Evolutionary conservation across 495 filamentous ascomycete genomes (phyloP).

Genomic region (Penicillium flavigenum): DNA sequence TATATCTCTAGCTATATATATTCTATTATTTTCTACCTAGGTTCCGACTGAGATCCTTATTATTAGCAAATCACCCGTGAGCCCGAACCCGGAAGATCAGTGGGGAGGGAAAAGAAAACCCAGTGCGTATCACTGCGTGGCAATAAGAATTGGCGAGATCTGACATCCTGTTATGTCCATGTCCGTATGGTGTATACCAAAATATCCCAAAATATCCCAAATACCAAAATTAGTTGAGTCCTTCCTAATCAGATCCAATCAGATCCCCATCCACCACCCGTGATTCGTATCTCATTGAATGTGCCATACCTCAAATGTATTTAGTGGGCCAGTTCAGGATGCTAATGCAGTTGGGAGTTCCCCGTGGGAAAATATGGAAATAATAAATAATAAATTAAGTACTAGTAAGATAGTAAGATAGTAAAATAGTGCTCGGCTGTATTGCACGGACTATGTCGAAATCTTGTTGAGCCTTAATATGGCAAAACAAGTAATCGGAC

Average conservation of each 20-base stretch:
- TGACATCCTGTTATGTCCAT: constrained; percentile 11
- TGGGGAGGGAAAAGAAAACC: constrained; percentile 26
- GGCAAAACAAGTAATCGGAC: not conserved
- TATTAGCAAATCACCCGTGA: constrained; percentile 18
- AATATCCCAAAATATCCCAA: no score
- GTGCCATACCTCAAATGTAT: not conserved
- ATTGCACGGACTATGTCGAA: not conserved
- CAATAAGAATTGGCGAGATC: constrained; percentile 26
- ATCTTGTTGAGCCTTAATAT: constrained; percentile 1
- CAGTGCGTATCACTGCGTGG: constrained; percentile 16
- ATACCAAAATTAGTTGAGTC: constrained; percentile 9
- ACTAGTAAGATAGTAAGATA: not conserved
- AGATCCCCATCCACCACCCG: constrained; percentile 7
- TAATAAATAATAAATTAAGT: not conserved
- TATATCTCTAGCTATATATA: not conserved
- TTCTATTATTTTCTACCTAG: not conserved
- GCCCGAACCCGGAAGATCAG: constrained; percentile 39
- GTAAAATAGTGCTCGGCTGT: not conserved
- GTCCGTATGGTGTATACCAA: no score
- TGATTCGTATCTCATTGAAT: constrained; percentile 14
- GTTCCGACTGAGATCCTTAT: constrained; percentile 14
- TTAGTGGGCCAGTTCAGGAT: constrained; percentile 5
- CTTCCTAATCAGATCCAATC: constrained; percentile 22
- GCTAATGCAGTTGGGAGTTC: constrained; percentile 1
- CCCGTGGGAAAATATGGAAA: not conserved